These are phyloP conservation scores for Tetrastigma voinierianum DNA, from an alignment of 164 flowering plant species.

Conservation along the genomic window DNA sequence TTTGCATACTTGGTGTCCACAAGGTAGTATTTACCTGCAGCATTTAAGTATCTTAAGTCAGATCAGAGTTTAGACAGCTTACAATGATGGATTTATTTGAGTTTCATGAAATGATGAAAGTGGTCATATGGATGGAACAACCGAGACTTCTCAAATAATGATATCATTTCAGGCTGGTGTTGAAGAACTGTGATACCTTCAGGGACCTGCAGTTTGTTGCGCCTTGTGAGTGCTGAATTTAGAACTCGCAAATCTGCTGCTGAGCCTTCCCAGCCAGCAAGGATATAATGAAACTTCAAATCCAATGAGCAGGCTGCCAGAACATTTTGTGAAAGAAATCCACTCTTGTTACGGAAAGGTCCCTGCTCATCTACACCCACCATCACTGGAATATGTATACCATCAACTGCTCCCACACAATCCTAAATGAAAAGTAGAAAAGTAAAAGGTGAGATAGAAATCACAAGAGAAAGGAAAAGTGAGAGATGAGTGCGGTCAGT, in stretches of 20 bases:
- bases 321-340: slow-evolving; percentile 55
- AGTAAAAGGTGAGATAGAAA: background rate
- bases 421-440: slow-evolving; percentile 34
- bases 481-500: background rate
- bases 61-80: too few species aligned
- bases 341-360: slow-evolving; percentile 55
- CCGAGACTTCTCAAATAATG: background rate
- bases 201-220: slow-evolving; percentile 47
- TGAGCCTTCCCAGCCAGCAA: slow-evolving; percentile 84
- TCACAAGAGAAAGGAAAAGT: background rate
- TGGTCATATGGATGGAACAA: background rate
- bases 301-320: slow-evolving; percentile 68
- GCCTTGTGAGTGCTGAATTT: slow-evolving; percentile 52
- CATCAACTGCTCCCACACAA: slow-evolving; percentile 59
- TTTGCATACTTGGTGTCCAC: slow-evolving; percentile 54
- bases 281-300: slow-evolving; percentile 55
- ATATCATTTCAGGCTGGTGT: too few species aligned
- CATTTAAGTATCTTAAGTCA: background rate
- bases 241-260: slow-evolving; percentile 55
- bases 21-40: slow-evolving; percentile 69
- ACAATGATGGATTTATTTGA: background rate
- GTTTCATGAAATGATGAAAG: background rate
- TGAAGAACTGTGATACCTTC: slow-evolving; percentile 32
- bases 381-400: slow-evolving; percentile 62
- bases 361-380: slow-evolving; percentile 66